Conservation (phyloP, 176 grass and related monocot genomes). For the maize (Zea mays) region Zm-B73-REFERENCE-NAM-5.0 NC_050101.1:145528501-145529000, state of each 20-base stretch:
- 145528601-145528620: conserved; percentile 80
- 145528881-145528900: conserved; percentile 60
- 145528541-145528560: neutral
- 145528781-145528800: conserved; percentile 72
- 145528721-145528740: conserved; percentile 71
- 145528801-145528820: conserved; percentile 82
- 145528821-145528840: conserved; percentile 53
- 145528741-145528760: conserved; percentile 74
- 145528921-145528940: conserved; percentile 47
- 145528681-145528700: conserved; percentile 79
- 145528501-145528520: neutral
- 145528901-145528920: conserved; percentile 47
- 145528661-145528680: conserved; percentile 83
- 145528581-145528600: conserved; percentile 76
- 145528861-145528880: conserved; percentile 79
- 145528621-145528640: conserved; percentile 94
- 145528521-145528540: conserved; percentile 14
- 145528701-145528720: conserved; percentile 92
- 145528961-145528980: neutral
- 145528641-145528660: conserved; percentile 89
- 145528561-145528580: conserved; percentile 53
- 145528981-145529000: neutral
- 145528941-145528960: conserved; percentile 3
- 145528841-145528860: conserved; percentile 67
- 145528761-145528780: conserved; percentile 87